Conservation (phyloP, 305 asterid species). For the Plantago lanceolata region DNA sequence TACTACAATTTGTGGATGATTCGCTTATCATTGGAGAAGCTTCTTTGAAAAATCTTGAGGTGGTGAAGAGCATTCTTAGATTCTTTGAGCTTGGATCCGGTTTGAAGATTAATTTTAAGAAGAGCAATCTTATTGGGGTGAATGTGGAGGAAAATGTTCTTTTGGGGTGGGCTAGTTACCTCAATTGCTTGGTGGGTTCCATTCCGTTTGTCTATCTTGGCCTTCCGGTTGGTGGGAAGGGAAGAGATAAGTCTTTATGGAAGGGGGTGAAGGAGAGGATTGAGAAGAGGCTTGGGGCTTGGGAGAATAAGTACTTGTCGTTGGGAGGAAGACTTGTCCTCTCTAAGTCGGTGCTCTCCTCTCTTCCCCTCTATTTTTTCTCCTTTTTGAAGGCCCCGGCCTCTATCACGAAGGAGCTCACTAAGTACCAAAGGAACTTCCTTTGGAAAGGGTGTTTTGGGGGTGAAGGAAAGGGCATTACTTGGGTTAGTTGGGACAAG, state of each 20-base stretch:
- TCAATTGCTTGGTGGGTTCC: background rate
- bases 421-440: background rate
- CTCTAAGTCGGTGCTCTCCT: background rate
- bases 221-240: background rate
- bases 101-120: too few species aligned
- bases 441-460: background rate
- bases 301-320: background rate
- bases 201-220: background rate
- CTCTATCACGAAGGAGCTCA: background rate
- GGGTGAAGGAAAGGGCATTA: too few species aligned
- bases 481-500: too few species aligned
- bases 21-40: too few species aligned
- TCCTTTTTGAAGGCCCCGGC: background rate
- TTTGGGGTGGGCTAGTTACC: too few species aligned
- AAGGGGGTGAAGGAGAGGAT: background rate
- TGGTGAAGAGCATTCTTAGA: too few species aligned
- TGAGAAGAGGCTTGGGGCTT: background rate
- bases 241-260: background rate
- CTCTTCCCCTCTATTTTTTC: background rate
- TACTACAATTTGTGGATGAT: too few species aligned
- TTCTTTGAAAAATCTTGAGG: too few species aligned
- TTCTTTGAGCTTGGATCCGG: too few species aligned
- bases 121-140: background rate
- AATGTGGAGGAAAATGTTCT: background rate
- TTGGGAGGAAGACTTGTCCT: background rate